phyloP scores from a whole-genome alignment of 805 yeast genomes.

The Metschnikowia henanensis region DNA sequence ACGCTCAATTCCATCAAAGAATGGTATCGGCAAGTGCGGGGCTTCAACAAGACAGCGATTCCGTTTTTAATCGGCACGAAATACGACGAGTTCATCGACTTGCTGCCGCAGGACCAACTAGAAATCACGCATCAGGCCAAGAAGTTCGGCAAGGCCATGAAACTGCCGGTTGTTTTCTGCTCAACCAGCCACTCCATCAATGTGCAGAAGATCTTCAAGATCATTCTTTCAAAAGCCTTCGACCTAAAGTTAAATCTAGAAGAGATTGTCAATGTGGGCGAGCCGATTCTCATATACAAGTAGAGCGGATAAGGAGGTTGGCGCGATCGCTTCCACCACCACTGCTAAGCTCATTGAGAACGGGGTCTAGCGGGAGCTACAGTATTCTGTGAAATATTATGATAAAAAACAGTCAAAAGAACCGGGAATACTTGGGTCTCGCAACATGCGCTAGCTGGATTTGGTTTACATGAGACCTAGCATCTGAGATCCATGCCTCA shows the following conservation, averaged over 20 bases:
- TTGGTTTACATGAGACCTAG: no score
- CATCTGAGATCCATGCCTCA: no score
- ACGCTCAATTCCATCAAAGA: slow-evolving; percentile 87
- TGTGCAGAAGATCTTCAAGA: slow-evolving; percentile 90
- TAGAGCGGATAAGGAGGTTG: slow-evolving; percentile 5
- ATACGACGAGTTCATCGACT: slow-evolving; percentile 80
- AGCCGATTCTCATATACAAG: slow-evolving; percentile 78
- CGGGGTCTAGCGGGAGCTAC: no score
- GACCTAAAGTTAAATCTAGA: slow-evolving; percentile 81
- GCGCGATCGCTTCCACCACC: no score
- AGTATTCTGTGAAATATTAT: no score
- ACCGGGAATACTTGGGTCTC: no score
- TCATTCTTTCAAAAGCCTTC: slow-evolving; percentile 86
- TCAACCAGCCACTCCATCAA: slow-evolving; percentile 92
- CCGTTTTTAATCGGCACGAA: slow-evolving; percentile 93
- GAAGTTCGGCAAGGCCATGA: slow-evolving; percentile 87
- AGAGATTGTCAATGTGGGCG: slow-evolving; percentile 84
- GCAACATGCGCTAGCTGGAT: no score
- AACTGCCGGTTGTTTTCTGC: slow-evolving; percentile 79
- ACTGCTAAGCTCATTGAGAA: no score
- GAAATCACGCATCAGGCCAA: slow-evolving; percentile 82
- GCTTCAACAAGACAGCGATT: slow-evolving; percentile 85
- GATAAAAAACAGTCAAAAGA: no score
- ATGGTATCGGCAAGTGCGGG: slow-evolving; percentile 92
- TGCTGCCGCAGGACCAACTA: slow-evolving; percentile 77